These are phyloP conservation scores for Litchi chinensis DNA, from an alignment of 345 rosid genomes.

Conservation along the genomic window DNA sequence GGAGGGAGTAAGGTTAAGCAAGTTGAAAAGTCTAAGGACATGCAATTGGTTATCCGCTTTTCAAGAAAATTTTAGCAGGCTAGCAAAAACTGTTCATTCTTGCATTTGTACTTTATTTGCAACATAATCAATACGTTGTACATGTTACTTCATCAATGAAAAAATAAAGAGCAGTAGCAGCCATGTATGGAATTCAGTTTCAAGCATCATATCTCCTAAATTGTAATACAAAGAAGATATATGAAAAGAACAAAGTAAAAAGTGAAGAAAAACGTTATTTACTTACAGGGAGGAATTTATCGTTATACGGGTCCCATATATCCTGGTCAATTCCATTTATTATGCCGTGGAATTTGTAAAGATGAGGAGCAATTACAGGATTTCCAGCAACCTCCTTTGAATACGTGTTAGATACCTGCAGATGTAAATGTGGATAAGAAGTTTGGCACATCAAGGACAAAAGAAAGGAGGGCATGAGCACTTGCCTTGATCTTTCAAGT, in stretches of 20 bases:
- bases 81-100: not conserved
- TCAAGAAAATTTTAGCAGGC: not conserved
- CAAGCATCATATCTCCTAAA: not conserved
- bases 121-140: not conserved
- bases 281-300: constrained; percentile 78
- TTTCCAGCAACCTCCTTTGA: constrained; percentile 86
- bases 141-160: not conserved
- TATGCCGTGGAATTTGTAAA: constrained; percentile 85
- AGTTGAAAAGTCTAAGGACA: not conserved
- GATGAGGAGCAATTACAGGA: constrained; percentile 67
- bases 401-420: constrained; percentile 81
- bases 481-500: not conserved
- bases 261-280: not conserved
- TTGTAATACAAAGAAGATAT: not conserved
- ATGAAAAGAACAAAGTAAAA: not conserved
- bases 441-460: not conserved
- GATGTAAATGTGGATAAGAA: constrained; percentile 13
- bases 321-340: constrained; percentile 92
- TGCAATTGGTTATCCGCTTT: not conserved
- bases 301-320: constrained; percentile 96
- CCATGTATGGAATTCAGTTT: not conserved
- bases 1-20: not conserved
- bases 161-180: not conserved
- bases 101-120: not conserved
- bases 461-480: not conserved